Percentiles rank a stretch among this genome's conserved stretches.
Evolutionary conservation across 148 eudicot genomes (phyloP).

Genomic region (Arbutus unedo): DNA sequence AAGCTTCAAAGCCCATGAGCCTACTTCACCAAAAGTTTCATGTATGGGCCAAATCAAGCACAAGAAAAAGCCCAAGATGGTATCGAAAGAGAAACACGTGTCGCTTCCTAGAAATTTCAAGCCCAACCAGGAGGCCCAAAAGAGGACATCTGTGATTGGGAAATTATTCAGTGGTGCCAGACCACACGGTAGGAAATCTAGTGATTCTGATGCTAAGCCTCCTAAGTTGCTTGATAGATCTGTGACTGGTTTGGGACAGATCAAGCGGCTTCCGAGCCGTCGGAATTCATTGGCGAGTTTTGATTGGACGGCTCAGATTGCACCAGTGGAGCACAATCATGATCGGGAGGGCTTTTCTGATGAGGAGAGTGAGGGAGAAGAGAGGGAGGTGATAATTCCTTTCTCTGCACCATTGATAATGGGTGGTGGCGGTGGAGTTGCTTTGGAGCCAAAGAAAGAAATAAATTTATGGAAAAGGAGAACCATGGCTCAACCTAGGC

Average conservation of each 20-base stretch:
- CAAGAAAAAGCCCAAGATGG: conserved; percentile 29
- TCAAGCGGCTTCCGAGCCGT: conserved; percentile 69
- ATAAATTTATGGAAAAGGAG: conserved; percentile 92
- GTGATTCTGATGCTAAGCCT: background rate
- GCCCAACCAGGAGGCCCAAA: conserved; percentile 1
- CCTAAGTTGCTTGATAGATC: background rate
- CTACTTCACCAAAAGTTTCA: conserved; percentile 79
- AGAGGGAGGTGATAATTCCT: conserved; percentile 43
- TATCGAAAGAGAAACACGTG: conserved; percentile 22
- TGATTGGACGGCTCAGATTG: conserved; percentile 73
- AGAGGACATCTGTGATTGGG: background rate
- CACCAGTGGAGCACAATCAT: conserved; percentile 24
- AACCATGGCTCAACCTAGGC: conserved; percentile 60
- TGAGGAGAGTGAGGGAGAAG: conserved; percentile 44
- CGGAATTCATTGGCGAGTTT: conserved; percentile 47
- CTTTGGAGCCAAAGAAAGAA: conserved; percentile 60
- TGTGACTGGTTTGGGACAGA: conserved; percentile 50
- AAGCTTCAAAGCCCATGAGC: conserved; percentile 39
- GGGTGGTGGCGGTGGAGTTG: conserved; percentile 21
- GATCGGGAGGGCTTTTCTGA: conserved; percentile 37
- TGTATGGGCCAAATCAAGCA: conserved; percentile 89
- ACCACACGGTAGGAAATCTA: conserved; percentile 5
- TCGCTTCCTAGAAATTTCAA: conserved; percentile 17
- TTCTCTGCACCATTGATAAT: conserved; percentile 62
- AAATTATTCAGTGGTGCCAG: conserved; percentile 13